A percentile compares a stretch with the other conserved stretches of the same genome.
phyloP scores from a whole-genome alignment of 352 stramenopile species.

The Phytophthora europaea region DNA sequence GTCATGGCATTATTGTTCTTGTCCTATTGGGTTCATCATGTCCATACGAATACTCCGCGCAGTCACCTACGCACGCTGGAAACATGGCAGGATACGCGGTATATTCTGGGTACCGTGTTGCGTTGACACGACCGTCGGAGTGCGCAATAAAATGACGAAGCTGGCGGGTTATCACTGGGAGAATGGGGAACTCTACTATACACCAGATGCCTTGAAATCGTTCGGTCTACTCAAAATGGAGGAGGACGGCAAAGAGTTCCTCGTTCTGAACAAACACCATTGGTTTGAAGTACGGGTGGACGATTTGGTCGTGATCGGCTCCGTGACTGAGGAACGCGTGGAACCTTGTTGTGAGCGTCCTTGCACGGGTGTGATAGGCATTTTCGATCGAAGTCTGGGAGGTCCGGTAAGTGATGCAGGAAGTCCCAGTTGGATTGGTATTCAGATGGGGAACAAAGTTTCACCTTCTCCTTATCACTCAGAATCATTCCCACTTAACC shows the following conservation, averaged over 20 bases:
- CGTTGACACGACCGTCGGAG: neutral
- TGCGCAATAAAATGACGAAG: conserved; percentile 17
- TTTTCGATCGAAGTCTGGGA: conserved; percentile 23
- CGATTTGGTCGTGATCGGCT: conserved; percentile 14
- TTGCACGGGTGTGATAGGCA: conserved; percentile 20
- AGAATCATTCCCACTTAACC: neutral
- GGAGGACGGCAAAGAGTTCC: conserved; percentile 12
- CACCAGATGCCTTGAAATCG: conserved; percentile 14
- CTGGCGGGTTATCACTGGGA: conserved; percentile 17
- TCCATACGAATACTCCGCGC: conserved; percentile 3
- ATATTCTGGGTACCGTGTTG: neutral
- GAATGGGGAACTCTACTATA: conserved; percentile 17
- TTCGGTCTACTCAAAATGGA: conserved; percentile 21
- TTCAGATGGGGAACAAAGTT: neutral
- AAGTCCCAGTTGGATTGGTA: neutral
- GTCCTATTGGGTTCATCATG: conserved; percentile 2
- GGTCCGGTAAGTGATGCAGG: neutral
- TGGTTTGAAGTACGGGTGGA: conserved; percentile 4
- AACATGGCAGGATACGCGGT: neutral
- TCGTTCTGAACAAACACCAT: conserved; percentile 14
- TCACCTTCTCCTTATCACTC: neutral
- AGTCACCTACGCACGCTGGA: neutral
- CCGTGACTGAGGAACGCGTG: conserved; percentile 9
- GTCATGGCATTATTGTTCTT: neutral
- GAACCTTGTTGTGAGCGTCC: conserved; percentile 17